Conservation (phyloP, 495 filamentous ascomycete species). For the Talaromyces trachyspermus region DNA sequence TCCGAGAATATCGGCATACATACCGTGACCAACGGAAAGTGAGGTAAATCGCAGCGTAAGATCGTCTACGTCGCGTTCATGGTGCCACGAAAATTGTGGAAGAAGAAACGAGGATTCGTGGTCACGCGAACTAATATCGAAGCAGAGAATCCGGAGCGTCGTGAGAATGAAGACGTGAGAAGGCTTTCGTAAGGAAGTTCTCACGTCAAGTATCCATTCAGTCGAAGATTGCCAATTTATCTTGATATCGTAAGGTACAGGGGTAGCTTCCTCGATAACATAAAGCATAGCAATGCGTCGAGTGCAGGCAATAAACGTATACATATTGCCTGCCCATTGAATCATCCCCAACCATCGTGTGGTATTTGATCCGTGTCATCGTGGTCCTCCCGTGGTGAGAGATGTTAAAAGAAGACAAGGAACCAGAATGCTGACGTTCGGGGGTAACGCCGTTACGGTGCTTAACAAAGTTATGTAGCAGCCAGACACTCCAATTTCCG, state of each 20-base stretch:
- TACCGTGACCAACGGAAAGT: conserved; percentile 25
- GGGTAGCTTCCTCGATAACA: conserved; percentile 17
- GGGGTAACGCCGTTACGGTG: conserved; percentile 19
- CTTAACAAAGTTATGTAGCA: conserved; percentile 43
- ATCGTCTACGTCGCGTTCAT: conserved; percentile 40
- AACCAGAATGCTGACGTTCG: conserved; percentile 18
- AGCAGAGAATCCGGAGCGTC: conserved; percentile 35
- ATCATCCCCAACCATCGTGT: conserved; percentile 44
- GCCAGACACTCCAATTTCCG: conserved; percentile 73
- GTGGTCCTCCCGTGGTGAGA: background rate
- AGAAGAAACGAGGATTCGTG: conserved; percentile 10
- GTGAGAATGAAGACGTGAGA: conserved; percentile 53
- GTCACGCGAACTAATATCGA: conserved; percentile 19
- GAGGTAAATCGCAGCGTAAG: conserved; percentile 31
- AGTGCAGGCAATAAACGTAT: conserved; percentile 39
- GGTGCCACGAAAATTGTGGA: conserved; percentile 33
- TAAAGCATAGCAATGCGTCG: conserved; percentile 35
- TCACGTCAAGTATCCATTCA: conserved; percentile 50
- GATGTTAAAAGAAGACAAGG: too few relatives aligned
- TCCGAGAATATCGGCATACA: conserved; percentile 1
- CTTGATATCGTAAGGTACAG: conserved; percentile 22
- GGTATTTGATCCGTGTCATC: conserved; percentile 12
- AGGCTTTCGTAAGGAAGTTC: conserved; percentile 33
- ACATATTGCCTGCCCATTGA: conserved; percentile 42
- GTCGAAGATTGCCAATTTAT: conserved; percentile 27